Conservation (phyloP, 1,284 basidiomycete species). For the Malassezia restricta region DNA sequence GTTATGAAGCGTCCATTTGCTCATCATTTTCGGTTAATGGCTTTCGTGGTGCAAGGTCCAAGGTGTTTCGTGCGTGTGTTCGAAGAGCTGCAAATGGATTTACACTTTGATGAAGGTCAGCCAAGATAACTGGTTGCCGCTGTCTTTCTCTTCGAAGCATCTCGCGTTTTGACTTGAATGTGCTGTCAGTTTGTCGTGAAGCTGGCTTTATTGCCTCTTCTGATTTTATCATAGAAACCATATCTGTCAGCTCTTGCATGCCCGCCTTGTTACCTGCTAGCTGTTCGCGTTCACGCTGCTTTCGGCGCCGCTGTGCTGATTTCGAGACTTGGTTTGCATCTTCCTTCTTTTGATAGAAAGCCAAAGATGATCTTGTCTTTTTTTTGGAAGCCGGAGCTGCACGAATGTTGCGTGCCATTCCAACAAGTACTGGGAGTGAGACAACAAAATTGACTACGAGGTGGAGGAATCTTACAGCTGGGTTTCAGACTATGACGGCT, state of each 20-base stretch:
- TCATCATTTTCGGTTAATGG: too few relatives aligned
- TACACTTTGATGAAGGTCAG: constrained; percentile 26
- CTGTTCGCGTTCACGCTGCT: constrained; percentile 31
- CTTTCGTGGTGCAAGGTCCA: constrained; percentile 7
- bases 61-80: constrained; percentile 33
- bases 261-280: constrained; percentile 30
- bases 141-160: constrained; percentile 20
- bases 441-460: too few relatives aligned
- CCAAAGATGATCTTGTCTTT: constrained; percentile 12
- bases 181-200: background rate
- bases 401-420: background rate
- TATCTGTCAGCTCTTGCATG: constrained; percentile 26
- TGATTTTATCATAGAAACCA: constrained; percentile 1
- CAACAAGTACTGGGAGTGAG: too few relatives aligned
- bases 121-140: constrained; percentile 32
- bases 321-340: constrained; percentile 18
- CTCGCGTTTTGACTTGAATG: background rate
- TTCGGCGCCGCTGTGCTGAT: constrained; percentile 27
- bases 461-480: too few relatives aligned
- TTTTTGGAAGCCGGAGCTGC: background rate
- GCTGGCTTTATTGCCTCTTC: background rate
- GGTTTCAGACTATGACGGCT: too few relatives aligned
- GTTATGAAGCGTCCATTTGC: too few relatives aligned
- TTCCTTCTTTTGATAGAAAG: background rate
- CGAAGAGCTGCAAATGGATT: constrained; percentile 39